These are phyloP conservation scores for Euclidium syriacum DNA, from an alignment of 345 rosid species.

Conservation along the genomic window DNA sequence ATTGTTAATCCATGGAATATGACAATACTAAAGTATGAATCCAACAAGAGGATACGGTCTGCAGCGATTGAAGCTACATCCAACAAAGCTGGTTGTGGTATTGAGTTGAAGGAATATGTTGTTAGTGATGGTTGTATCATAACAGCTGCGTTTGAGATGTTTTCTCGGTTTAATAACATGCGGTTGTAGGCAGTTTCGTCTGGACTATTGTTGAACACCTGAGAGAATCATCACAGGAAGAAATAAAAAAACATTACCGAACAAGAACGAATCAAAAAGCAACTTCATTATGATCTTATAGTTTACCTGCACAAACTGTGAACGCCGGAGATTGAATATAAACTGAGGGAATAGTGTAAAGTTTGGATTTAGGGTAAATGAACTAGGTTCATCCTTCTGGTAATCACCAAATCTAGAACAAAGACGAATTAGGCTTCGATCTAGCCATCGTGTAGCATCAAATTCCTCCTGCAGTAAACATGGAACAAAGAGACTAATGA, in stretches of 20 bases:
- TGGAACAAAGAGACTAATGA: not conserved
- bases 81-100: conserved; percentile 86
- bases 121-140: conserved; percentile 93
- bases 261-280: not conserved
- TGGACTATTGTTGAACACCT: conserved; percentile 40
- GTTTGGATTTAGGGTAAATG: conserved; percentile 81
- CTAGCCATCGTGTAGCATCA: conserved; percentile 98
- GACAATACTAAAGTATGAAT: conserved; percentile 91
- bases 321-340: conserved; percentile 90
- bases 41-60: conserved; percentile 86
- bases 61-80: conserved; percentile 96
- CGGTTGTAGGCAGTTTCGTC: conserved; percentile 35
- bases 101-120: conserved; percentile 77
- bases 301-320: conserved; percentile 96
- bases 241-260: too few relatives aligned
- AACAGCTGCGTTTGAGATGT: conserved; percentile 29
- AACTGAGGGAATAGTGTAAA: conserved; percentile 99
- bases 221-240: conserved; percentile 19
- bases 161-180: conserved; percentile 30
- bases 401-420: conserved; percentile 98
- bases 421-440: conserved; percentile 84
- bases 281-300: not conserved
- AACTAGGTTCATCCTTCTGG: conserved; percentile 93
- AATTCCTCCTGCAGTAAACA: conserved; percentile 75
- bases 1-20: conserved; percentile 97